Evolutionary conservation across 2,329 filamentous ascomycete species (phyloP), one percentile per base, ranked within the genome.

Genomic region (Fusarium odoratissimum): DNA sequence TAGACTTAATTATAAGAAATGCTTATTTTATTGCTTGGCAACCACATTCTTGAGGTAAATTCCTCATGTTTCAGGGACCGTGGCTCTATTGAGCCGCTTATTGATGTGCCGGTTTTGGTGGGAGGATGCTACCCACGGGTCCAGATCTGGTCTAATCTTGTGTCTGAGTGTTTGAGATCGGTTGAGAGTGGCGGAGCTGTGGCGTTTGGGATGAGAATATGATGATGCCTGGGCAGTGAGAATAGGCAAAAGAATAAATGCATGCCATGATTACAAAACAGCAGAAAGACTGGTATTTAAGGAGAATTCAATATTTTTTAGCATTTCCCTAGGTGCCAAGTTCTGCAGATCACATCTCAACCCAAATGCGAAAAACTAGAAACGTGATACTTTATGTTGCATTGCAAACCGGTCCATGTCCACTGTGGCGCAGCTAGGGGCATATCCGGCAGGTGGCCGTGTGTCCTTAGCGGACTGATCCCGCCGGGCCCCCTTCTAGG

Each of bases 51-150:
- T 33, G 33, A 37, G 17, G 33, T 23, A 14, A 55, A 56, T 49
- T 54, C 42, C 41, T 48, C 25, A 14, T 45, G 59, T 61, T 66
- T 69, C 44, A 68, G 48, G 51, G 51, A 41, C 71, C 56, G 58
- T 66, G 57, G 54, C 35, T 41, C 56, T 69, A 69, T 72, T 69
- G 51, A 74, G 55, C 46, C 59, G 51, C 25, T 46, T 73, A 69
- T 74, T 74, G 59, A 73, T n/a, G n/a, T 55, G 35, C 67, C 67
- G 31, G 31, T 44, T 56, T 60, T 17, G 66, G 45, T 37, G 14
- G 38, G 60, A 55, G 38, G 23, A 69, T 57, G 21, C 33, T 41
- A 44, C 38, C 51, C 64, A 62, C 60, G 48, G 63, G 46, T 30
- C 67, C 16, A 42, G 51, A 51, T 57, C 66, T 61, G 64, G 46